Evolutionary conservation across 2,329 filamentous ascomycete genomes (phyloP).

Genomic region (Cyphellophora attinorum): DNA sequence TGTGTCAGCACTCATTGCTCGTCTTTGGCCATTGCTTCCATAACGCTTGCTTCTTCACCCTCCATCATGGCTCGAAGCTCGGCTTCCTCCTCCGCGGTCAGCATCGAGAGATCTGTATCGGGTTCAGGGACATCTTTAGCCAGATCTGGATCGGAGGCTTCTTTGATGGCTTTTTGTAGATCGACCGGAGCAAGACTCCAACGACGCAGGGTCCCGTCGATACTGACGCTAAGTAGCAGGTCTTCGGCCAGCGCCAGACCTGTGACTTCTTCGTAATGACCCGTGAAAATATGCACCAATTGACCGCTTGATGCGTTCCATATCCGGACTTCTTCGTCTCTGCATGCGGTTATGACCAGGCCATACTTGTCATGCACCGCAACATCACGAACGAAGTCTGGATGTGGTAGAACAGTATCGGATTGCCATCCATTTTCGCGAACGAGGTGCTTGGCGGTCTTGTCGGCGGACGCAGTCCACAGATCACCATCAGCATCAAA

Average conservation of each 20-base stretch:
- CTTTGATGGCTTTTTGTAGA: conserved; percentile 47
- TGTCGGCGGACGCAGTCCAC: conserved; percentile 91
- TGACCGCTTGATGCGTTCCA: conserved; percentile 70
- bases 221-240: conserved; percentile 67
- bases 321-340: conserved; percentile 83
- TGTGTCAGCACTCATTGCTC: too few relatives aligned
- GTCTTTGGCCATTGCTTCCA: conserved; percentile 17
- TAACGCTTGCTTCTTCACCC: conserved; percentile 44
- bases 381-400: conserved; percentile 82
- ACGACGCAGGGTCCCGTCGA: conserved; percentile 77
- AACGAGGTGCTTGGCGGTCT: conserved; percentile 70
- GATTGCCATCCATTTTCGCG: conserved; percentile 57
- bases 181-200: conserved; percentile 65
- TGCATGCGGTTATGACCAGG: conserved; percentile 77
- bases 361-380: conserved; percentile 58
- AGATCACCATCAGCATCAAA: conserved; percentile 68
- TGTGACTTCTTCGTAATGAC: conserved; percentile 91
- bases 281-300: conserved; percentile 63
- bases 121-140: conserved; percentile 37
- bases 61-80: conserved; percentile 89
- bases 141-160: conserved; percentile 32
- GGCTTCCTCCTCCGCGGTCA: conserved; percentile 86
- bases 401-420: conserved; percentile 67
- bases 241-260: conserved; percentile 54
- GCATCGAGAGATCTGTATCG: conserved; percentile 32